Conservation (phyloP, 306 rosid genomes). For the Dryas drummondii region DNA sequence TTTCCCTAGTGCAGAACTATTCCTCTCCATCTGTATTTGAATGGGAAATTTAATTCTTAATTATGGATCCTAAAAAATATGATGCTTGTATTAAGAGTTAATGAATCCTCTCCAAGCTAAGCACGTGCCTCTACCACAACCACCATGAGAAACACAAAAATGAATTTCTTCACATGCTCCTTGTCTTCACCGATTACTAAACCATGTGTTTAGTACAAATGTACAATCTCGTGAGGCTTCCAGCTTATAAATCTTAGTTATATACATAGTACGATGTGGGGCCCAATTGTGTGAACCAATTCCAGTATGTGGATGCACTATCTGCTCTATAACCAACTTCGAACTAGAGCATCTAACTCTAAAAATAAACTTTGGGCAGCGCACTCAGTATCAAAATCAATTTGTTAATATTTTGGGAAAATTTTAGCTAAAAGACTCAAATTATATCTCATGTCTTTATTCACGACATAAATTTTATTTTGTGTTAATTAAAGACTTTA, state of each 20-base stretch:
- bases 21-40: not conserved
- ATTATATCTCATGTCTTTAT: no score
- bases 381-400: no score
- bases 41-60: not conserved
- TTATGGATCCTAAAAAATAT: not conserved
- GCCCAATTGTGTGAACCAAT: no score
- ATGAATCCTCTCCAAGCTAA: not conserved
- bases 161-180: constrained; percentile 1
- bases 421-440: no score
- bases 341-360: no score
- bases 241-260: not conserved
- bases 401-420: no score
- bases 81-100: not conserved
- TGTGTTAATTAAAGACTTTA: no score
- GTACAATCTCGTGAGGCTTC: not conserved
- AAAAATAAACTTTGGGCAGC: not conserved
- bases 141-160: not conserved
- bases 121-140: not conserved
- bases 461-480: no score
- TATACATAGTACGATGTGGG: no score
- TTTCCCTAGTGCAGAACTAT: not conserved
- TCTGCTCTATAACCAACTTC: no score
- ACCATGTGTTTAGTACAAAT: not conserved
- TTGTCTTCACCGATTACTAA: not conserved
- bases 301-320: no score